phyloP scores from a whole-genome alignment of 768 basidiomycete species.

The Lepiota brunneoincarnata region DNA sequence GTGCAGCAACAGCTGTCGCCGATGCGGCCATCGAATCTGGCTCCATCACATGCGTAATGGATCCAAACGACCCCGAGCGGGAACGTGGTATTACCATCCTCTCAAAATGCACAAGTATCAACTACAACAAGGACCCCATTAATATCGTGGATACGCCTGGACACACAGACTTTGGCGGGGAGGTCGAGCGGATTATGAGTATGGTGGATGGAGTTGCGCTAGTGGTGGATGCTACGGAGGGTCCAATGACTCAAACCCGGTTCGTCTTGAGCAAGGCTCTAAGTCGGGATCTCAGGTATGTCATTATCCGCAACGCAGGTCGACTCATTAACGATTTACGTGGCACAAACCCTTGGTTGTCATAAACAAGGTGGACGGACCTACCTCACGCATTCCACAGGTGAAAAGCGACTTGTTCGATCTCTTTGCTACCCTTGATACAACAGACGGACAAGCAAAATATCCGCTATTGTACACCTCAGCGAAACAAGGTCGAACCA shows the following conservation, averaged over 20 bases:
- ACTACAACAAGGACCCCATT: slow-evolving; percentile 46
- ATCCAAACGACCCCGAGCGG: slow-evolving; percentile 51
- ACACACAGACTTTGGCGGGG: slow-evolving; percentile 63
- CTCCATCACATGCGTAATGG: slow-evolving; percentile 46
- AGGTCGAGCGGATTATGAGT: slow-evolving; percentile 58
- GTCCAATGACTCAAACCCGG: slow-evolving; percentile 59
- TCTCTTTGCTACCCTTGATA: slow-evolving; percentile 47
- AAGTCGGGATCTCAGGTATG: slow-evolving; percentile 38
- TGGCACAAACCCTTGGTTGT: slow-evolving; percentile 50
- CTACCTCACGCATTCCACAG: slow-evolving; percentile 39
- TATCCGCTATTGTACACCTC: slow-evolving; percentile 50
- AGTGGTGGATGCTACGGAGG: slow-evolving; percentile 57
- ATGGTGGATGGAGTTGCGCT: slow-evolving; percentile 62
- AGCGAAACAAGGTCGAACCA: slow-evolving; percentile 50
- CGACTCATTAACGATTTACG: background rate
- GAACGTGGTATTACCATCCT: slow-evolving; percentile 63
- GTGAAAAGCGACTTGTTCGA: slow-evolving; percentile 51
- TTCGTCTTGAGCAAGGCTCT: slow-evolving; percentile 49
- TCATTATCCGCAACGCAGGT: background rate
- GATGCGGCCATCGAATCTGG: slow-evolving; percentile 24
- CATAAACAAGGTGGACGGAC: slow-evolving; percentile 46
- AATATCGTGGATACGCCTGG: slow-evolving; percentile 64
- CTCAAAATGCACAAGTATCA: slow-evolving; percentile 55
- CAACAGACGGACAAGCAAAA: slow-evolving; percentile 48
- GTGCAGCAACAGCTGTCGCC: slow-evolving; percentile 21